Percentiles rank a stretch among this genome's conserved stretches.
These are phyloP conservation scores for Magnolia kwangsiensis DNA, from an alignment of 164 flowering plant species.

Conservation along the genomic window DNA sequence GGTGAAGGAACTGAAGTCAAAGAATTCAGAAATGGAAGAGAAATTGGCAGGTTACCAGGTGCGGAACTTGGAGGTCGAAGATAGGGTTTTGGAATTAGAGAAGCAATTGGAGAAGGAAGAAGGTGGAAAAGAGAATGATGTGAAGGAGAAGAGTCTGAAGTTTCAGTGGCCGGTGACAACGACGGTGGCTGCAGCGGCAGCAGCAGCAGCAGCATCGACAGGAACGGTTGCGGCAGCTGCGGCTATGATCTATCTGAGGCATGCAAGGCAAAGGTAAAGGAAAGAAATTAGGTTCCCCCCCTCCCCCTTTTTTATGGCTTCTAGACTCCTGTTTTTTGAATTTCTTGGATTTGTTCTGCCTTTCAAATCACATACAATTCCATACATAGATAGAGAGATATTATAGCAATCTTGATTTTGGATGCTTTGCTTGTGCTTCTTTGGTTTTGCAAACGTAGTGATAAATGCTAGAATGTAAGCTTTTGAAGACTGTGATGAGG, in stretches of 20 bases:
- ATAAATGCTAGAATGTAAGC: neutral
- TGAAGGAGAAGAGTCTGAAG: constrained; percentile 18
- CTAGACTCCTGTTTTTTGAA: neutral
- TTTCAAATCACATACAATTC: neutral
- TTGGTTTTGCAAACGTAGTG: neutral
- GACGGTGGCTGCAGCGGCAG: constrained; percentile 6
- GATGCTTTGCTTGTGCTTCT: neutral
- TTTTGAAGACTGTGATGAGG: too few relatives aligned
- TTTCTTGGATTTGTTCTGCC: neutral
- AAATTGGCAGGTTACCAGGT: neutral
- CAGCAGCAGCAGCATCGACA: constrained; percentile 23
- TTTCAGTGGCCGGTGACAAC: constrained; percentile 29
- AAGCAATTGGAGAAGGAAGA: neutral
- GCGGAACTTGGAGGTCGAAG: constrained; percentile 23
- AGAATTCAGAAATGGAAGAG: constrained; percentile 18
- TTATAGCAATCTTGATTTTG: neutral
- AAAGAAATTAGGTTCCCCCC: constrained; percentile 6
- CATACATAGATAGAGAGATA: neutral
- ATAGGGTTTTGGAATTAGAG: constrained; percentile 15
- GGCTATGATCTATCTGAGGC: constrained; percentile 15
- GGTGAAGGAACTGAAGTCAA: constrained; percentile 12
- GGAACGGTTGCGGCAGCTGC: constrained; percentile 39
- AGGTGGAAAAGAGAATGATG: constrained; percentile 3
- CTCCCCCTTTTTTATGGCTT: too few relatives aligned
- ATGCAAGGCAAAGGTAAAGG: constrained; percentile 17